Percentiles rank a stretch among this genome's conserved stretches.
Evolutionary conservation across 495 filamentous ascomycete species (phyloP).

Genomic region (Lophiotrema nucula): DNA sequence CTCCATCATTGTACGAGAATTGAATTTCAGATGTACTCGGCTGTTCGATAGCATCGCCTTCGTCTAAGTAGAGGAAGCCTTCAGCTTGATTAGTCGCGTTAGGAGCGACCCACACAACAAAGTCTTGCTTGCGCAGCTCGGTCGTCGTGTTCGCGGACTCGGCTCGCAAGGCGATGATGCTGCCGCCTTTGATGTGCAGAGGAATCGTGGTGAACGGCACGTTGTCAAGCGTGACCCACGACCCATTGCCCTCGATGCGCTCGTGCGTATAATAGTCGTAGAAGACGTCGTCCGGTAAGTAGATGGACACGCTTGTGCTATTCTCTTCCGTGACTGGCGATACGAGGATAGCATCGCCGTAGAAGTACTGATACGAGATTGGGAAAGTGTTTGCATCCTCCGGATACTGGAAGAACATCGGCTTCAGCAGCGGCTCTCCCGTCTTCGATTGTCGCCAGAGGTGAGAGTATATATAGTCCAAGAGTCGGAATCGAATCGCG

Average conservation of each 20-base stretch:
- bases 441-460: slow-evolving; percentile 61
- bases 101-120: slow-evolving; percentile 69
- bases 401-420: slow-evolving; percentile 73
- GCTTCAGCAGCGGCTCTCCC: slow-evolving; percentile 66
- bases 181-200: slow-evolving; percentile 70
- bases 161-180: slow-evolving; percentile 63
- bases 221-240: slow-evolving; percentile 51
- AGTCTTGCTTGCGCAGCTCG: slow-evolving; percentile 62
- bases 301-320: slow-evolving; percentile 63
- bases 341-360: slow-evolving; percentile 67
- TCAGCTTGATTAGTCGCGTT: slow-evolving; percentile 50
- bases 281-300: slow-evolving; percentile 71
- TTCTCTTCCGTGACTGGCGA: slow-evolving; percentile 67
- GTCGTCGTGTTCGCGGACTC: slow-evolving; percentile 66
- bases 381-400: slow-evolving; percentile 59
- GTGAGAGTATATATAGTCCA: slow-evolving; percentile 82
- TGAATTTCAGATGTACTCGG: slow-evolving; percentile 32
- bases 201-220: slow-evolving; percentile 68
- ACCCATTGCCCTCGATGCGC: slow-evolving; percentile 56
- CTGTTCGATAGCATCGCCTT: slow-evolving; percentile 41
- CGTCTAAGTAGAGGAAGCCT: slow-evolving; percentile 54
- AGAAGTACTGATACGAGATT: slow-evolving; percentile 72
- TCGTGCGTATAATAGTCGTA: slow-evolving; percentile 73
- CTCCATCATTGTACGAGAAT: slow-evolving; percentile 32
- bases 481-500: slow-evolving; percentile 68